Conservation (phyloP, 257 asterid species). For the Salvia hispanica region DNA sequence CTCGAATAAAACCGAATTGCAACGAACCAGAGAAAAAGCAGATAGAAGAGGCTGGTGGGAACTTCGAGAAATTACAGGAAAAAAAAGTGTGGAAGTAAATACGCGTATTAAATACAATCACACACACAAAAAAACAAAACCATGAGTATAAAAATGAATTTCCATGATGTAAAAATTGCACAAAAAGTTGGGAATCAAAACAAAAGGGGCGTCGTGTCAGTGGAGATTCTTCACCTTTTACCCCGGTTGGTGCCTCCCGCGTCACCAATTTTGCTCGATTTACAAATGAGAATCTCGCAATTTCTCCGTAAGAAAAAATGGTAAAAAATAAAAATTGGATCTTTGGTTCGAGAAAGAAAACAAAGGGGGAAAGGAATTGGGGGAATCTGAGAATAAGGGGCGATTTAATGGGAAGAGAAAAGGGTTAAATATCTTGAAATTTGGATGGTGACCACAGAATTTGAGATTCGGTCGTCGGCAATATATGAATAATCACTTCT, state of each 20-base stretch:
- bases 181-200: slow-evolving; percentile 38
- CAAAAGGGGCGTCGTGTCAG: slow-evolving; percentile 47
- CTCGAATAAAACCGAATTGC: slow-evolving; percentile 11
- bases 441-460: slow-evolving; percentile 8
- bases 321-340: slow-evolving; percentile 28
- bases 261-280: slow-evolving; percentile 43
- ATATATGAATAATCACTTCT: neutral
- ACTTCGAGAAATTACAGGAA: slow-evolving; percentile 38
- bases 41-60: slow-evolving; percentile 34
- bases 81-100: slow-evolving; percentile 1
- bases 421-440: slow-evolving; percentile 11
- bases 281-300: slow-evolving; percentile 27
- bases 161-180: slow-evolving; percentile 33
- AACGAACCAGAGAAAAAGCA: slow-evolving; percentile 40
- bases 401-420: neutral
- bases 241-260: slow-evolving; percentile 46
- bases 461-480: neutral
- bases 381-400: neutral
- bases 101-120: neutral
- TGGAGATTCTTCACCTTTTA: slow-evolving; percentile 53
- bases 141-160: slow-evolving; percentile 15
- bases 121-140: neutral
- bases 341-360: neutral
- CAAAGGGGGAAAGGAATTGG: neutral
- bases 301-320: neutral